Percentiles rank a stretch among this genome's conserved stretches.
Conservation (phyloP, 164 flowering plant species). For the Vitis vinifera region DNA sequence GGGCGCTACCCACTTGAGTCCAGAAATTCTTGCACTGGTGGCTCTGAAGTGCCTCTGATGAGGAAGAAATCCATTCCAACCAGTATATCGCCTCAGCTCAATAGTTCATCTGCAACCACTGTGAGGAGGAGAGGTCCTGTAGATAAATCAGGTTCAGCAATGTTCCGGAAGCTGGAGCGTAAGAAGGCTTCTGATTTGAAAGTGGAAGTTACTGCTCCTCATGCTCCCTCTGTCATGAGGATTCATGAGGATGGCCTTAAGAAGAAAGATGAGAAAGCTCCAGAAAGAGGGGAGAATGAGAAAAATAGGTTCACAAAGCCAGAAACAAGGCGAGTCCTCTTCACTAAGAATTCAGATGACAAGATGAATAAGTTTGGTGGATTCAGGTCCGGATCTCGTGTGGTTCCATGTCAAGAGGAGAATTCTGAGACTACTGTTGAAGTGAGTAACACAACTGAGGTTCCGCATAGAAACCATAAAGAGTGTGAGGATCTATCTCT, state of each 20-base stretch:
- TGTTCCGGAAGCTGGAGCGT: conserved; percentile 40
- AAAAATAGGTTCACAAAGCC: conserved; percentile 27
- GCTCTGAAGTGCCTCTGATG: conserved; percentile 27
- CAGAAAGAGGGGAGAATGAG: conserved; percentile 28
- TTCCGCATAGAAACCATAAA: conserved; percentile 32
- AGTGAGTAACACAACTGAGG: conserved; percentile 35
- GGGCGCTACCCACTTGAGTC: conserved; percentile 37
- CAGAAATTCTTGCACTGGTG: conserved; percentile 21
- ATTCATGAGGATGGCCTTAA: conserved; percentile 22
- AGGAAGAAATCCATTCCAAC: conserved; percentile 26
- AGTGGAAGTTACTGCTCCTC: conserved; percentile 49
- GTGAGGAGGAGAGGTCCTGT: conserved; percentile 46
- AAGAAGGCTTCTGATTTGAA: conserved; percentile 56
- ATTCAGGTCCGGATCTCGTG: conserved; percentile 58
- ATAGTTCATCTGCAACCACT: conserved; percentile 39
- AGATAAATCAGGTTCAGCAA: conserved; percentile 34
- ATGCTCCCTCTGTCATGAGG: conserved; percentile 15
- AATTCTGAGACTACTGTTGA: conserved; percentile 33
- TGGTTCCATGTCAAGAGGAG: conserved; percentile 60
- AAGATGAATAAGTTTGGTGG: conserved; percentile 39
- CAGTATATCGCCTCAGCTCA: conserved; percentile 38
- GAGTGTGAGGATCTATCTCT: conserved; percentile 66
- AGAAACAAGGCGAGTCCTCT: conserved; percentile 49
- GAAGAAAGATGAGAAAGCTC: conserved; percentile 25
- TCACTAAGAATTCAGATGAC: conserved; percentile 45